A percentile compares a stretch with the other conserved stretches of the same genome.
Conservation (phyloP, 2,329 filamentous ascomycete genomes). For the Triangularia verruculosa region DNA sequence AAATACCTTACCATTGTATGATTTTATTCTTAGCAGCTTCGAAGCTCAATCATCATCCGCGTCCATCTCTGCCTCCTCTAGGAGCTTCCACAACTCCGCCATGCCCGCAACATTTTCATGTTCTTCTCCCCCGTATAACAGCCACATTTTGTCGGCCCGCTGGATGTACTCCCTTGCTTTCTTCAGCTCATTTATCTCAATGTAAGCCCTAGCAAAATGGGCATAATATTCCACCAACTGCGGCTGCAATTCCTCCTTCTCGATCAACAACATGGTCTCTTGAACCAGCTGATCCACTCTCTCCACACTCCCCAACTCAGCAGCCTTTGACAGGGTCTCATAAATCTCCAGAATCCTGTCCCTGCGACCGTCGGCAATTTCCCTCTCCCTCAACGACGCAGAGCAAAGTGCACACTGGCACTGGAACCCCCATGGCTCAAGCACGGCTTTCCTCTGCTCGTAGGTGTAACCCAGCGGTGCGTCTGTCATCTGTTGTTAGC, state of each 20-base stretch:
- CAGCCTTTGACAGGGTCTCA: conserved; percentile 12
- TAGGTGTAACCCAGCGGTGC: conserved; percentile 24
- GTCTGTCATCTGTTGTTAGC: conserved; percentile 18
- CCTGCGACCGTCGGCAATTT: conserved; percentile 24
- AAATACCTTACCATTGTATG: too few relatives aligned
- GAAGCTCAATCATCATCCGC: conserved; percentile 5
- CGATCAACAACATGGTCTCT: conserved; percentile 26
- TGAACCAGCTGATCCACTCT: conserved; percentile 16
- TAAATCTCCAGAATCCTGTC: conserved; percentile 28
- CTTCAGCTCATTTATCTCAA: conserved; percentile 18
- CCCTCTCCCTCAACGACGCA: conserved; percentile 4
- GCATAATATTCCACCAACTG: conserved; percentile 31
- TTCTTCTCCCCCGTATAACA: conserved; percentile 23
- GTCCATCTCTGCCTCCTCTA: conserved; percentile 13
- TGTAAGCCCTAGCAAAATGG: conserved; percentile 27
- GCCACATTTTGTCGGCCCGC: conserved; percentile 21
- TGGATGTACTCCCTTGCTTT: conserved; percentile 18
- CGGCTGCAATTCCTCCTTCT: conserved; percentile 27
- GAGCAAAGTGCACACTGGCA: conserved; percentile 28
- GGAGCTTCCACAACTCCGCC: conserved; percentile 17
- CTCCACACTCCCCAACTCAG: conserved; percentile 1
- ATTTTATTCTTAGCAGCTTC: not conserved
- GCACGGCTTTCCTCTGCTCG: conserved; percentile 20
- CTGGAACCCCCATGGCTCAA: conserved; percentile 28
- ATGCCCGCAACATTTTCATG: conserved; percentile 25